These are phyloP conservation scores for Ophiosphaerella herpotricha DNA, from an alignment of 2,329 filamentous ascomycete genomes.

Conservation along the genomic window DNA sequence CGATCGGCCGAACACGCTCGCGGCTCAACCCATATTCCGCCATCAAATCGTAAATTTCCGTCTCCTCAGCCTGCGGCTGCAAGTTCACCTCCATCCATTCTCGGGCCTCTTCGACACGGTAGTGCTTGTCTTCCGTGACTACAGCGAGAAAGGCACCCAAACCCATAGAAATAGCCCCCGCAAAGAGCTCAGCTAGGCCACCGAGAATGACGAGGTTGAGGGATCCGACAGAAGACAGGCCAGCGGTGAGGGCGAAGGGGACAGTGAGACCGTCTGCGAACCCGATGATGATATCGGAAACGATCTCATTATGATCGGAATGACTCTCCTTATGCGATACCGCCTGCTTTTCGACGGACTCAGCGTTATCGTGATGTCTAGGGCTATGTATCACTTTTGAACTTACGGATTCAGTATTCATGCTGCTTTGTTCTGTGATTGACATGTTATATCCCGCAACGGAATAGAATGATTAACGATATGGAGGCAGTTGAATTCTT, in stretches of 20 bases:
- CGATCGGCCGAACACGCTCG: conserved; percentile 51
- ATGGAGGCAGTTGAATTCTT: too few species aligned
- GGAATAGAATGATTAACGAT: too few species aligned
- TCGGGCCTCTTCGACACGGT: conserved; percentile 55
- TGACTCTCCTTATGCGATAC: too few species aligned
- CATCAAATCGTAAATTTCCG: not conserved
- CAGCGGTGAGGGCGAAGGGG: conserved; percentile 77
- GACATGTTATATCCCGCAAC: too few species aligned
- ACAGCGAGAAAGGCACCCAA: conserved; percentile 73
- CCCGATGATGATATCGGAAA: conserved; percentile 62
- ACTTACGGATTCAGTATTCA: too few species aligned
- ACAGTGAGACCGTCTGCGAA: conserved; percentile 80
- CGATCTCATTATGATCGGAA: too few species aligned
- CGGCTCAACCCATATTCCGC: conserved; percentile 51
- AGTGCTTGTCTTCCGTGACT: conserved; percentile 46
- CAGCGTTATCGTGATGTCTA: too few species aligned
- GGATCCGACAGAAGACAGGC: conserved; percentile 33
- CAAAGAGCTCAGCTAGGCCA: conserved; percentile 75
- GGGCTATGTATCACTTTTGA: too few species aligned
- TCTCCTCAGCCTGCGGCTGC: conserved; percentile 46
- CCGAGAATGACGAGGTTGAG: conserved; percentile 55
- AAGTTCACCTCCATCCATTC: conserved; percentile 53
- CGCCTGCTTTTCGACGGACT: too few species aligned
- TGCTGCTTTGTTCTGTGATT: too few species aligned
- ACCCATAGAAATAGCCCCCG: conserved; percentile 78